phyloP scores from a whole-genome alignment of 495 filamentous ascomycete species.

The Penicillium malachiteum region DNA sequence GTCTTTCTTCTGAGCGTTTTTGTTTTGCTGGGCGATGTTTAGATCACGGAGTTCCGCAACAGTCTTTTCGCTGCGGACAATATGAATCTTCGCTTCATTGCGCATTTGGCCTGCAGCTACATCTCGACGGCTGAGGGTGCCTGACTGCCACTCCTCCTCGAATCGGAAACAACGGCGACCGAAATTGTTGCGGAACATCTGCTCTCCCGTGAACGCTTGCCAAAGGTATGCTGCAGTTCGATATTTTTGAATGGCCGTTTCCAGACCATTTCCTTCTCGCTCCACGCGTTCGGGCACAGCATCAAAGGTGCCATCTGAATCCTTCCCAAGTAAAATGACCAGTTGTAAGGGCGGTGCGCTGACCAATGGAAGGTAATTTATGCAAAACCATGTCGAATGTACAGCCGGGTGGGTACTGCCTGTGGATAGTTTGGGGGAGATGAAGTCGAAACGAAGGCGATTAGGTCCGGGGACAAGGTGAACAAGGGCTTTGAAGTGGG shows the following conservation, averaged over 20 bases:
- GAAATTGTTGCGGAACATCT: constrained; percentile 86
- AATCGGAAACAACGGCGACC: constrained; percentile 82
- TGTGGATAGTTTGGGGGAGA: constrained; percentile 73
- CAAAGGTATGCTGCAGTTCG: constrained; percentile 90
- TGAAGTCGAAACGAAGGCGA: constrained; percentile 79
- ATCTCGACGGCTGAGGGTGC: constrained; percentile 72
- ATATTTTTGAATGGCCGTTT: constrained; percentile 79
- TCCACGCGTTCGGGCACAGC: constrained; percentile 70
- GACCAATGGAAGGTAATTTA: constrained; percentile 80
- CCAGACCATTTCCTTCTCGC: constrained; percentile 76
- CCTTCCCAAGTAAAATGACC: constrained; percentile 78
- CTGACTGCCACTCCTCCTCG: constrained; percentile 89
- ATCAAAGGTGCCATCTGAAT: constrained; percentile 86
- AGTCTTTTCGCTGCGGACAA: constrained; percentile 79
- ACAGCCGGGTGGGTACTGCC: constrained; percentile 64
- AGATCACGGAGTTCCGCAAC: constrained; percentile 78
- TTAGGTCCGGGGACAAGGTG: constrained; percentile 89
- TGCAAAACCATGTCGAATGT: constrained; percentile 73
- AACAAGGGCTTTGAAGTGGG: constrained; percentile 84
- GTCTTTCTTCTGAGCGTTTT: constrained; percentile 61
- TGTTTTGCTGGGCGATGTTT: constrained; percentile 77
- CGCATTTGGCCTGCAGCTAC: constrained; percentile 66
- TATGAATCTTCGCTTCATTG: constrained; percentile 84
- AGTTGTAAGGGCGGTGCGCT: constrained; percentile 78
- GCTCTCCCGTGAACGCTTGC: constrained; percentile 93